Base-by-base conservation (phyloP, 108 stramenopile species). In the Cyclostephanos invisitatus region DNA sequence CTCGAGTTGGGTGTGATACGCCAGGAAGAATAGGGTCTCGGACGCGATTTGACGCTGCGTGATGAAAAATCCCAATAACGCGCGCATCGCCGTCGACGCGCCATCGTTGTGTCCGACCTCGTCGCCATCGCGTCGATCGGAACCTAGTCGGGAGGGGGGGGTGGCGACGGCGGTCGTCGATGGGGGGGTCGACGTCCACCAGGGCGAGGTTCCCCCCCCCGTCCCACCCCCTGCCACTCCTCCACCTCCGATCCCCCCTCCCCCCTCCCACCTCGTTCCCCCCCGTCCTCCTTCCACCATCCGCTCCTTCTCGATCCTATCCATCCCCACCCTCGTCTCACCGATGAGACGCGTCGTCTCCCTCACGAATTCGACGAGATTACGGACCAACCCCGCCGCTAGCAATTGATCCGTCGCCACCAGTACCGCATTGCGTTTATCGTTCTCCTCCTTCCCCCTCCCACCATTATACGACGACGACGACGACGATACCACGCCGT, bases 1-100 rank as follows among this genome's bases (percentile, higher is more conserved):
- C 9, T 72, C 82, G 60, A 88, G 64, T 74, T 95, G 91, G 2
- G 89, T 89, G 55, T 91, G 87, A 70, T 95, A 95, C 0, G 90
- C 87, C 7, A 92, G 64, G 57, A 81, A 91, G 61, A 90, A 90
- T 0, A 95, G 67, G 48, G 78, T 83, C 78, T 90, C 87, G 6
- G 83, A 60, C 0, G 89, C 91, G 24, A 85, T 64, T 21, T 91
- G 87, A n/a, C 89, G 85, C 64, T 89, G 84, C 67, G 85, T 65
- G 14, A 69, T 76, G 8, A 66, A 63, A 57, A 88, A 84, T 35
- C 64, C 80, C 54, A 89, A n/a, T 73, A 74, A 50, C 84, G 72
- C 87, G 56, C 82, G 76, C 63, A 59, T 78, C 59, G 70, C 61
- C 62, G 72, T 83, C 20, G 59, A 58, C 48, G 66, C 42, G n/a